Evolutionary conservation across 2,329 filamentous ascomycete genomes (phyloP).

Genomic region (Penicillium expansum): DNA sequence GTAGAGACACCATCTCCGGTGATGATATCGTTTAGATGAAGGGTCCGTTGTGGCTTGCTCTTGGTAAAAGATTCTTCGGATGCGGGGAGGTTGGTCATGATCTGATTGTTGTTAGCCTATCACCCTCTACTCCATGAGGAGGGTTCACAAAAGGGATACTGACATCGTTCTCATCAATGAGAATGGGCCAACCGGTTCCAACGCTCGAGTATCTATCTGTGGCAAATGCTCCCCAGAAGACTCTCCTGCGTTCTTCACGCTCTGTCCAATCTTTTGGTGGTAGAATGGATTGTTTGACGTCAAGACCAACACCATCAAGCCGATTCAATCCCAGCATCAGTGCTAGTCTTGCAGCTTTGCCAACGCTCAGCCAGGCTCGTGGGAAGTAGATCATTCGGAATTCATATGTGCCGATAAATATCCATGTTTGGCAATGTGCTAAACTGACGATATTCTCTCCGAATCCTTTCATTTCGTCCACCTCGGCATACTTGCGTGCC

Average conservation of each 20-base stretch:
- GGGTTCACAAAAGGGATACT: slow-evolving; percentile 23
- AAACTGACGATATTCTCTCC: slow-evolving; percentile 86
- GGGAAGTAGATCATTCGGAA: slow-evolving; percentile 99
- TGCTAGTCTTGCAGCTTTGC: slow-evolving; percentile 72
- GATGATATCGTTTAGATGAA: slow-evolving; percentile 56
- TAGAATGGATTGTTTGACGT: slow-evolving; percentile 88
- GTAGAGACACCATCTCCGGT: slow-evolving; percentile 68
- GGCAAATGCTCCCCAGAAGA: slow-evolving; percentile 93
- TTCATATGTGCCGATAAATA: slow-evolving; percentile 77
- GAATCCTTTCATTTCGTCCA: slow-evolving; percentile 87
- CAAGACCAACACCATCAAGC: slow-evolving; percentile 74
- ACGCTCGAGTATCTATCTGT: slow-evolving; percentile 91
- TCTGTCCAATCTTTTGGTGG: slow-evolving; percentile 92
- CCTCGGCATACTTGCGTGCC: slow-evolving; percentile 83
- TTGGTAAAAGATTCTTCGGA: slow-evolving; percentile 82
- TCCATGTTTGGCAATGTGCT: slow-evolving; percentile 81
- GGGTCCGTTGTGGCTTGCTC: slow-evolving; percentile 70
- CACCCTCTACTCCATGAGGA: not conserved
- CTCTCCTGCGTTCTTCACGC: slow-evolving; percentile 81
- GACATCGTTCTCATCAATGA: slow-evolving; percentile 81
- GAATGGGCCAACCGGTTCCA: slow-evolving; percentile 96
- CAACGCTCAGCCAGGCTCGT: slow-evolving; percentile 89
- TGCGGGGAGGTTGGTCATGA: slow-evolving; percentile 78
- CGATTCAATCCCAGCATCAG: slow-evolving; percentile 94
- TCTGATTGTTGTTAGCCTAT: slow-evolving; percentile 45